Conservation (phyloP, 495 filamentous ascomycete genomes). For the Tirmania nivea region DNA sequence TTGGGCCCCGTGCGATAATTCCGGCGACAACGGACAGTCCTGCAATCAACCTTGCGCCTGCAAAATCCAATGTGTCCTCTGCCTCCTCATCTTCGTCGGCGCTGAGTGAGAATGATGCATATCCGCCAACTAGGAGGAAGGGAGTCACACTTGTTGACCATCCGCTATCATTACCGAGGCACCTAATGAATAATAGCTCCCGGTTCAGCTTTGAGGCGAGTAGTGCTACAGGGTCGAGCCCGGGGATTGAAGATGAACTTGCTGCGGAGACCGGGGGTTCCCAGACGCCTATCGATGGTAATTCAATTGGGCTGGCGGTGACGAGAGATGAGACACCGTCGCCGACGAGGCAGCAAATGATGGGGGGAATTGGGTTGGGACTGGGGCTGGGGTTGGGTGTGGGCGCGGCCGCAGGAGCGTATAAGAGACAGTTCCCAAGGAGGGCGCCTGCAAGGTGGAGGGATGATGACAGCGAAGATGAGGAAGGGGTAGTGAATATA, state of each 20-base stretch:
- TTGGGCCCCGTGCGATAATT: neutral
- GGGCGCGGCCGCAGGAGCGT: neutral
- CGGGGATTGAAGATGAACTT: conserved; percentile 39
- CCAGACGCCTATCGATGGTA: conserved; percentile 3
- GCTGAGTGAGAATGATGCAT: conserved; percentile 15
- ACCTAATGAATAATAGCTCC: conserved; percentile 43
- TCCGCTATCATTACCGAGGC: conserved; percentile 29
- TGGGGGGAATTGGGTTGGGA: neutral
- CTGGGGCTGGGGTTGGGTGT: neutral
- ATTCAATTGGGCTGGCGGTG: neutral
- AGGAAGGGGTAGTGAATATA: conserved; percentile 25
- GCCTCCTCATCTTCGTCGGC: conserved; percentile 14
- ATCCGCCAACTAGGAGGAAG: conserved; percentile 10
- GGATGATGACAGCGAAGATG: conserved; percentile 19
- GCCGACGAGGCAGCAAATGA: neutral
- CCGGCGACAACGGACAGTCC: neutral
- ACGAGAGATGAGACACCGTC: neutral
- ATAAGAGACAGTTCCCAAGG: neutral
- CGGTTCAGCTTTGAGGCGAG: conserved; percentile 52
- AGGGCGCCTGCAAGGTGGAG: conserved; percentile 7
- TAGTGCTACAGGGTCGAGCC: conserved; percentile 16
- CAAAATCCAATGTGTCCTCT: neutral
- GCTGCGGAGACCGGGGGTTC: conserved; percentile 31
- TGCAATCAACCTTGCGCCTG: neutral
- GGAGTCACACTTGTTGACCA: conserved; percentile 19